Evolutionary conservation across 495 filamentous ascomycete species (phyloP), one percentile per base, ranked within the genome.

Genomic region (Extremus antarcticus): DNA sequence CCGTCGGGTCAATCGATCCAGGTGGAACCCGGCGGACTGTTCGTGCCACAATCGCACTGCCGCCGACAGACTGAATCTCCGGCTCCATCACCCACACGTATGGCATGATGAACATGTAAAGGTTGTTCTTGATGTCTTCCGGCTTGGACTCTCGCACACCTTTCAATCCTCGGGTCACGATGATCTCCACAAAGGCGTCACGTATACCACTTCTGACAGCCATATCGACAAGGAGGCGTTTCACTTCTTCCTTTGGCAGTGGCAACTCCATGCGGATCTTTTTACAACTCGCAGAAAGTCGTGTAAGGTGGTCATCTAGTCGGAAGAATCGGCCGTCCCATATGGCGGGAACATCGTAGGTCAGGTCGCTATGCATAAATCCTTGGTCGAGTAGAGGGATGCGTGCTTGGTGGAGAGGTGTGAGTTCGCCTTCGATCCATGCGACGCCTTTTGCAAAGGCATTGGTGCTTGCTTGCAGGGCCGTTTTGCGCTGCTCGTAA

Each of bases 71-170:
- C 53, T 73, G 71, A 4, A 64, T 46, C 22, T 70, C 67, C 1
- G 71, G 71, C 51, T 63, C 55, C 71, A 73, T 73, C 4, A 67
- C 63, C 71, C 71, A 73, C 10, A 72, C 55, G 25, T 70, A 73
- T 0, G 69, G 68, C 39, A 62, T 59, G 9, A 71, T 56, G 45
- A 71, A 68, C 60, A 73, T 67, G 54, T 73, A 73, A 15, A 71
- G 58, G n/a, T 56, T 65, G 50, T 72, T 70, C n/a, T 54, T 40
- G 9, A 72, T 39, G 7, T 67, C 62, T 3, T 61, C 60, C 0
- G 65, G 59, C 3, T 65, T 62, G 17, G 13, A 48, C 46, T 10
- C 64, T 3, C 68, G 65, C 15, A 71, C 65, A 4, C 67, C 65
- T 25, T 66, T 60, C 8, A 72, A 41, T 1, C 71, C 71, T 7